phyloP scores from a whole-genome alignment of 805 yeast genomes.

The Phaffomyces antillensis region DNA sequence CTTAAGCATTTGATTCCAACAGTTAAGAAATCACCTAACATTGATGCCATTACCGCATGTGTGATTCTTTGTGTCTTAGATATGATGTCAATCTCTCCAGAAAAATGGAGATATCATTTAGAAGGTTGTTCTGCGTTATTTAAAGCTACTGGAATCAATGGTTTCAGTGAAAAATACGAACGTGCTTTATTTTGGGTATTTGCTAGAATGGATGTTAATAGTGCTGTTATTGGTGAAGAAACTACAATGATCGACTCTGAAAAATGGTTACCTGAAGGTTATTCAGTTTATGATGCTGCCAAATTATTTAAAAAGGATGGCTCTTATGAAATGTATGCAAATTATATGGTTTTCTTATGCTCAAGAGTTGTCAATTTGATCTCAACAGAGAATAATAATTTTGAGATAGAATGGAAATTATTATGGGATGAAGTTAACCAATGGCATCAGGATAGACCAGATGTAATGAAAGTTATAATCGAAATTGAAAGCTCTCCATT shows the following conservation, averaged over 20 bases:
- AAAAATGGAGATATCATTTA: constrained; percentile 32
- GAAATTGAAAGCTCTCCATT: constrained; percentile 29
- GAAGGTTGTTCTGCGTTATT: constrained; percentile 33
- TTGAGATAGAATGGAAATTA: constrained; percentile 32
- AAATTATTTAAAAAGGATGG: constrained; percentile 21
- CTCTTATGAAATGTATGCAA: constrained; percentile 31
- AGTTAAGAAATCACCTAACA: constrained; percentile 25
- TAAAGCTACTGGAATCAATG: constrained; percentile 31
- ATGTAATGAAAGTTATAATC: constrained; percentile 27
- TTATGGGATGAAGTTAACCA: constrained; percentile 33
- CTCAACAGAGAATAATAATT: constrained; percentile 21
- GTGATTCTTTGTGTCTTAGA: constrained; percentile 36
- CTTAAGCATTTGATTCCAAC: constrained; percentile 28
- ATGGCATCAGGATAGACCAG: constrained; percentile 33
- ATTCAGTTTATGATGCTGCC: constrained; percentile 18
- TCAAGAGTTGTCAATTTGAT: constrained; percentile 32
- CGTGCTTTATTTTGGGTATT: constrained; percentile 38
- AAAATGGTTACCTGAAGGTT: constrained; percentile 29
- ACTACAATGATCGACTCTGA: constrained; percentile 29
- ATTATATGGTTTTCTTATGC: constrained; percentile 32
- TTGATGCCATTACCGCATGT: constrained; percentile 30
- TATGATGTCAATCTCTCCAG: constrained; percentile 32
- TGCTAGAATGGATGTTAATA: constrained; percentile 35
- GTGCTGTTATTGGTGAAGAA: constrained; percentile 31
- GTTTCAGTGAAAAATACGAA: constrained; percentile 28